A percentile compares a stretch with the other conserved stretches of the same genome.
Evolutionary conservation across 2,329 filamentous ascomycete species (phyloP).

Genomic region (Fusarium bulbicola): DNA sequence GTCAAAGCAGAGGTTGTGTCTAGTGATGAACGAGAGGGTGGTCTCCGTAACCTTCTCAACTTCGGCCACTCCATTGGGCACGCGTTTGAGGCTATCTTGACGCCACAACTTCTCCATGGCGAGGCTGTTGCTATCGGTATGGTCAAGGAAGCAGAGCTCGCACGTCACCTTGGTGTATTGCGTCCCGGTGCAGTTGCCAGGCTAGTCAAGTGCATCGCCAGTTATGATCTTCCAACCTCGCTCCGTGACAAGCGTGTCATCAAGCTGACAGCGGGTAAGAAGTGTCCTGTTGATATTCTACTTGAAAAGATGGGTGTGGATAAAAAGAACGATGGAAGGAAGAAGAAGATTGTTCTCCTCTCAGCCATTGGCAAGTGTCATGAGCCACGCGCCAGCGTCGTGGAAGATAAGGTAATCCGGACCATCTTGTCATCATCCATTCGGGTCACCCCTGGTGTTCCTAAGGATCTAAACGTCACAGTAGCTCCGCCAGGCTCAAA

Average conservation of each 20-base stretch:
- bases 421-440: constrained; percentile 84
- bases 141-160: constrained; percentile 96
- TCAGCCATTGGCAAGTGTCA: constrained; percentile 89
- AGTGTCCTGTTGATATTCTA: constrained; percentile 85
- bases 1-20: constrained; percentile 97
- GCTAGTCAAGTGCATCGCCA: constrained; percentile 91
- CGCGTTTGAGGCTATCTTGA: constrained; percentile 93
- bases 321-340: constrained; percentile 96
- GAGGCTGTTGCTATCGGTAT: constrained; percentile 97
- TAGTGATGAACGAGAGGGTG: constrained; percentile 91
- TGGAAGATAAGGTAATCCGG: constrained; percentile 85
- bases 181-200: constrained; percentile 88
- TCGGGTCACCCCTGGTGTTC: constrained; percentile 76
- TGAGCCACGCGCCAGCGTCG: constrained; percentile 87
- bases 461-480: constrained; percentile 70
- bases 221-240: constrained; percentile 88
- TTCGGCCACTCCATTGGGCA: constrained; percentile 99
- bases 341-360: constrained; percentile 95
- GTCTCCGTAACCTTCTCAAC: constrained; percentile 92
- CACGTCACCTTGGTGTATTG: constrained; percentile 86
- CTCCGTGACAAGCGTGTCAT: constrained; percentile 84
- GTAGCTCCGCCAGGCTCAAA: constrained; percentile 95
- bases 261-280: constrained; percentile 84
- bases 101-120: constrained; percentile 93
- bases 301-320: constrained; percentile 96